Percentiles rank a stretch among this genome's conserved stretches.
These are phyloP conservation scores for Fusarium albidum DNA, from an alignment of 2,329 filamentous ascomycete species.

Conservation along the genomic window DNA sequence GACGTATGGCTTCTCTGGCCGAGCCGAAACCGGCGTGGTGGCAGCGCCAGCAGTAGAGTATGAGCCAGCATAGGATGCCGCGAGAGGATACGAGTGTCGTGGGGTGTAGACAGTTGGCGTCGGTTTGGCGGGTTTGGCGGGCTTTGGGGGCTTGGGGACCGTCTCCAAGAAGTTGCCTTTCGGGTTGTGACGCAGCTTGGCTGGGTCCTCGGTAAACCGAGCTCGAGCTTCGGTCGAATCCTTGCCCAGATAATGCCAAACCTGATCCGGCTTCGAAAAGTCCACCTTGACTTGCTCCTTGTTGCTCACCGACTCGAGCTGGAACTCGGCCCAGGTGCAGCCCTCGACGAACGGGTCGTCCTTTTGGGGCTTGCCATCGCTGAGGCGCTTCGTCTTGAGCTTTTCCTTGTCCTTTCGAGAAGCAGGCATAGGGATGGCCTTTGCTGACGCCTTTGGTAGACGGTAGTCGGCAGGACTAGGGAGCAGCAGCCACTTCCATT, in stretches of 20 bases:
- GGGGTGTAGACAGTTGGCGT: slow-evolving; percentile 38
- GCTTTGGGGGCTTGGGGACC: slow-evolving; percentile 62
- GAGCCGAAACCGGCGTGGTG: slow-evolving; percentile 1
- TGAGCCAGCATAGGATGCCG: slow-evolving; percentile 14
- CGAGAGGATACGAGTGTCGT: slow-evolving; percentile 40
- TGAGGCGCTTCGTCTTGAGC: slow-evolving; percentile 71
- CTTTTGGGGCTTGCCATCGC: slow-evolving; percentile 69
- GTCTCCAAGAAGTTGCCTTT: slow-evolving; percentile 79
- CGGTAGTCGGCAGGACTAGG: slow-evolving; percentile 74
- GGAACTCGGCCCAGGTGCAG: slow-evolving; percentile 82
- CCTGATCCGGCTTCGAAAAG: slow-evolving; percentile 73
- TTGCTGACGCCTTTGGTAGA: slow-evolving; percentile 77
- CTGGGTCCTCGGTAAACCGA: slow-evolving; percentile 85
- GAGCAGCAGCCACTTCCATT: slow-evolving; percentile 85
- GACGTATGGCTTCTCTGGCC: slow-evolving; percentile 58
- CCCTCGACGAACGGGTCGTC: slow-evolving; percentile 74
- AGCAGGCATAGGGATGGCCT: slow-evolving; percentile 74
- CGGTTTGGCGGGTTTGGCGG: slow-evolving; percentile 55
- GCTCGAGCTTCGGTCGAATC: slow-evolving; percentile 89
- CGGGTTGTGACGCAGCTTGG: slow-evolving; percentile 66
- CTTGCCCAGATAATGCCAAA: slow-evolving; percentile 90
- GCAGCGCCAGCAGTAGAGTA: slow-evolving; percentile 4
- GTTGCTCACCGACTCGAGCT: slow-evolving; percentile 66
- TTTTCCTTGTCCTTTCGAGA: slow-evolving; percentile 70
- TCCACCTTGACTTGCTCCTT: slow-evolving; percentile 74